These are phyloP conservation scores for Nigrograna mackinnonii DNA, from an alignment of 2,329 filamentous ascomycete species.

Conservation along the genomic window DNA sequence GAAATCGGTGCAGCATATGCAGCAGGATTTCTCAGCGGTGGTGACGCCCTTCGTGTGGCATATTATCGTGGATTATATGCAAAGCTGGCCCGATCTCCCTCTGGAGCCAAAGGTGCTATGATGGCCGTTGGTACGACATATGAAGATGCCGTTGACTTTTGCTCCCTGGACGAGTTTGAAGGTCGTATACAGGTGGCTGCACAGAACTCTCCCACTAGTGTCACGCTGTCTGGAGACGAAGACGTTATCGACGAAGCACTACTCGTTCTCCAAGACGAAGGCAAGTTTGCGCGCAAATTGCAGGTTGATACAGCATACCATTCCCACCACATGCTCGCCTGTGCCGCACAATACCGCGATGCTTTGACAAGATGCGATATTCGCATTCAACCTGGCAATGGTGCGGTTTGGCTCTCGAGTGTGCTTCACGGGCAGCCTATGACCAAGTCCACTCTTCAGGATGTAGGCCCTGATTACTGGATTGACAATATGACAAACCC, in stretches of 20 bases:
- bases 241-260: conserved; percentile 11
- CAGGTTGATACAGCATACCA: conserved; percentile 20
- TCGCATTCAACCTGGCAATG: not conserved
- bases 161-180: not conserved
- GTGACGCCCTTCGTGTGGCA: conserved; percentile 20
- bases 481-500: conserved; percentile 49
- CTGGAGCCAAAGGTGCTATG: conserved; percentile 16
- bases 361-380: conserved; percentile 6
- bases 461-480: conserved; percentile 42
- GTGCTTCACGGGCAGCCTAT: conserved; percentile 2
- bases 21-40: conserved; percentile 18
- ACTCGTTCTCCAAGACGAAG: conserved; percentile 19
- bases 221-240: conserved; percentile 19
- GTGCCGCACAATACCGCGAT: conserved; percentile 10
- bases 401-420: conserved; percentile 13
- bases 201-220: conserved; percentile 17
- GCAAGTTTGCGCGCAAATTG: conserved; percentile 12
- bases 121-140: not conserved
- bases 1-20: conserved; percentile 46
- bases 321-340: conserved; percentile 17
- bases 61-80: conserved; percentile 20
- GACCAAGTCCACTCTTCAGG: not conserved
- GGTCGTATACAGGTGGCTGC: conserved; percentile 17
- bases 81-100: not conserved
- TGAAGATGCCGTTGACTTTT: not conserved